Evolutionary conservation across 2,329 filamentous ascomycete genomes (phyloP), one percentile per base, ranked within the genome.

Genomic region (Penicillium psychrosexuale): DNA sequence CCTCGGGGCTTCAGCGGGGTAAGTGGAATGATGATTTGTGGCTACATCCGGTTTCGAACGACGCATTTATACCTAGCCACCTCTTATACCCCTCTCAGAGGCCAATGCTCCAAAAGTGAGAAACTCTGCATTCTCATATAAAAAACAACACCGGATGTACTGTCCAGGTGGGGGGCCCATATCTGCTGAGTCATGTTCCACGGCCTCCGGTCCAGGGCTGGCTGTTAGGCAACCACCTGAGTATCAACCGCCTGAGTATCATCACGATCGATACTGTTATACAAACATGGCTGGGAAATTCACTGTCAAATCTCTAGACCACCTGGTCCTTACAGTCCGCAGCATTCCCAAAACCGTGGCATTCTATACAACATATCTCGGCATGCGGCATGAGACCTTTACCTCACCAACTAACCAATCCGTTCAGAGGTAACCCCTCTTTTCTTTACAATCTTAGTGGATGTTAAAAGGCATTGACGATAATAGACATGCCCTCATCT

Each of bases 321-420:
- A 86, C 61, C 69, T 86, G 8, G 83, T 86, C 56, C 74, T 86
- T 17, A 86, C 84, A 1, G 82, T 82, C 57, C 72, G 73, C 37
- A 77, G 77, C 53, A 74, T 85, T 5, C 66, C 75, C 5, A 70
- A 70, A 9, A 83, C 81, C 0, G 72, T 80, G 30, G 62, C 72
- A 34, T 86, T 83, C 76, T 86, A 86, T 71, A 77, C 76, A 1
- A 72, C 72, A 3, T 72, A 79, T 53, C 76, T 85, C 1, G 83
- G 83, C 51, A 86, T 86, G 83, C 75, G 74, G 47, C 73, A 79
- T 30, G 78, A 81, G 58, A 73, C 73, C 0, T 85, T 85, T 62
- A 64, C 72, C 0, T 77, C 80, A 0, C 62, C 73, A 11, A 58
- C 70, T 6, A 73, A 72, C 13, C 67, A 74, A 28, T 50, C 51